These are phyloP conservation scores for Saturnispora kantuleensis DNA, from an alignment of 805 yeast genomes.

Conservation along the genomic window DNA sequence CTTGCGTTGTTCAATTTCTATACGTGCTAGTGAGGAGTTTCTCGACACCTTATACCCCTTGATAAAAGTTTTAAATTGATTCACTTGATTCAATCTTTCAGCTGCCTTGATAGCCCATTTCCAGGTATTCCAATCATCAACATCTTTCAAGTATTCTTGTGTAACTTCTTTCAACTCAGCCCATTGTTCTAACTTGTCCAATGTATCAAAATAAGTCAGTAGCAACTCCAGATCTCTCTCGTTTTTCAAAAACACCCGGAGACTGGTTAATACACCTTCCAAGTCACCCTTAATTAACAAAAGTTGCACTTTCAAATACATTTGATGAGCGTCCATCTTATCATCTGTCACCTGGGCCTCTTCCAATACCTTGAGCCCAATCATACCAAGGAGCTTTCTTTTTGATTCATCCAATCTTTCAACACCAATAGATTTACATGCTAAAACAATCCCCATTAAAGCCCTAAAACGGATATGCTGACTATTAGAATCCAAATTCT, in stretches of 20 bases:
- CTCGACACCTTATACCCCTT: constrained; percentile 32
- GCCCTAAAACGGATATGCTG: constrained; percentile 41
- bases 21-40: constrained; percentile 45
- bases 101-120: constrained; percentile 41
- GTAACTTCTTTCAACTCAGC: constrained; percentile 33
- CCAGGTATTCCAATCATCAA: constrained; percentile 79
- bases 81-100: constrained; percentile 24
- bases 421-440: constrained; percentile 24
- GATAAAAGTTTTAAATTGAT: constrained; percentile 27
- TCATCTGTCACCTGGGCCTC: constrained; percentile 22
- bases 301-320: constrained; percentile 47
- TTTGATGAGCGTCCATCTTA: constrained; percentile 58
- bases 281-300: constrained; percentile 29
- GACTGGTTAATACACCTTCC: constrained; percentile 26
- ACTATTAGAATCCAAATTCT: constrained; percentile 16
- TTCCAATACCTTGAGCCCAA: constrained; percentile 52
- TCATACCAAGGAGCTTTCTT: constrained; percentile 40
- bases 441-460: constrained; percentile 42
- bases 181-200: constrained; percentile 36
- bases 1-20: constrained; percentile 29
- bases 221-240: constrained; percentile 55
- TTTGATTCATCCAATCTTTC: constrained; percentile 34
- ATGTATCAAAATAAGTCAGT: constrained; percentile 39
- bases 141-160: constrained; percentile 33
- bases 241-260: constrained; percentile 26